Conservation (phyloP, 441 rosid species). For the Syzygium malaccense region DNA sequence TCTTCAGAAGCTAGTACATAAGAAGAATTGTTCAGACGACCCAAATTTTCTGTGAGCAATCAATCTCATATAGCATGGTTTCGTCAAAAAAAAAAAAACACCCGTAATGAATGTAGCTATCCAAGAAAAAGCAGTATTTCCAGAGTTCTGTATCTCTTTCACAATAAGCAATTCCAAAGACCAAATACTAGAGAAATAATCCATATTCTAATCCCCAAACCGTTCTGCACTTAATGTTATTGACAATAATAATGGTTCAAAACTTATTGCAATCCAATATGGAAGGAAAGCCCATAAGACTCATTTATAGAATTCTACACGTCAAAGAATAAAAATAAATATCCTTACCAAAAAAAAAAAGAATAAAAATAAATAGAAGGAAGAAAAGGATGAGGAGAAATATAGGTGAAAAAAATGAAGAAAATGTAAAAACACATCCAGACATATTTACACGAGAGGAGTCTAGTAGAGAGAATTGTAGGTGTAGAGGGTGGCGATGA, state of each 20-base stretch:
- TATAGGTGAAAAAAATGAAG: background rate
- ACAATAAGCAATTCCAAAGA: background rate
- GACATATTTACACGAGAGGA: background rate
- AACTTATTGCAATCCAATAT: background rate
- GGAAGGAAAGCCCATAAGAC: background rate
- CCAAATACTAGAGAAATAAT: background rate
- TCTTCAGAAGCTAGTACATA: background rate
- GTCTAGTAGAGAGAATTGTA: constrained; percentile 89
- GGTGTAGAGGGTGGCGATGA: constrained; percentile 77
- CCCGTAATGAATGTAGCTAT: background rate
- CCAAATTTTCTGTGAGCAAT: background rate
- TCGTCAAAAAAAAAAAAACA: background rate
- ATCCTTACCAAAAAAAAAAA: too few relatives aligned
- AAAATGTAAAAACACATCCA: background rate
- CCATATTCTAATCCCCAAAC: background rate
- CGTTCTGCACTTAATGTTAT: background rate
- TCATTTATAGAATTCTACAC: background rate
- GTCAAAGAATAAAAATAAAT: background rate
- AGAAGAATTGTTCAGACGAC: background rate
- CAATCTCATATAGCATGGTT: background rate
- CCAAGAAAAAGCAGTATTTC: background rate
- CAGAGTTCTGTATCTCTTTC: background rate
- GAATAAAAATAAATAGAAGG: background rate
- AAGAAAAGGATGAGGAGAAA: background rate
- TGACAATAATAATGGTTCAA: background rate